Conservation (phyloP, 352 stramenopile species). For the Proteromonas lacertae region DNA sequence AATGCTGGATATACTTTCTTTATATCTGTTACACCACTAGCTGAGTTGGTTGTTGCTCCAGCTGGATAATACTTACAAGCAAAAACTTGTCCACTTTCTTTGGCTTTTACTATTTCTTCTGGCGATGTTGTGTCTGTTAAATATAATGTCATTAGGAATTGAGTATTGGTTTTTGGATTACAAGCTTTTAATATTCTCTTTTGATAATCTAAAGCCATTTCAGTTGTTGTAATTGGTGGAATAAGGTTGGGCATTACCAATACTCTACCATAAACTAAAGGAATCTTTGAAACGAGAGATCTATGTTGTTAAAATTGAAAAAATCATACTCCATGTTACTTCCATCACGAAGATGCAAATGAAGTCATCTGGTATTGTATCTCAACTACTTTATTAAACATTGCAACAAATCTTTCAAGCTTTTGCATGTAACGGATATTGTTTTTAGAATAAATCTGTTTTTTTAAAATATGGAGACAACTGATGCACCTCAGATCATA, state of each 20-base stretch:
- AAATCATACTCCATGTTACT: too few species aligned
- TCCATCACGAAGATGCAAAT: too few species aligned
- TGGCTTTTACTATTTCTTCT: slow-evolving; percentile 64
- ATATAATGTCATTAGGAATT: slow-evolving; percentile 74
- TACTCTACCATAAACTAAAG: too few species aligned
- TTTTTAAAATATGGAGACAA: slow-evolving; percentile 67
- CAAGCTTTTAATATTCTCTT: slow-evolving; percentile 13
- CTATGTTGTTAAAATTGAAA: too few species aligned
- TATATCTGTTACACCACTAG: too few species aligned
- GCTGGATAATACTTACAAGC: slow-evolving; percentile 92
- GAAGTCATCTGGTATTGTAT: too few species aligned
- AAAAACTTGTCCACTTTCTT: slow-evolving; percentile 41
- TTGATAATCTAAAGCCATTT: slow-evolving; percentile 69
- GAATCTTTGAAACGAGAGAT: too few species aligned
- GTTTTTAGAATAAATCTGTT: too few species aligned
- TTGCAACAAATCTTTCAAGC: too few species aligned
- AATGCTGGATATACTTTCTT: too few species aligned
- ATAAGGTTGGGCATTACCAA: slow-evolving; percentile 97
- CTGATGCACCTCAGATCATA: slow-evolving; percentile 73
- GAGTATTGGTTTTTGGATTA: slow-evolving; percentile 4
- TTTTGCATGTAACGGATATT: too few species aligned
- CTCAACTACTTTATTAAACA: too few species aligned
- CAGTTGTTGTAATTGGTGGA: slow-evolving; percentile 69
- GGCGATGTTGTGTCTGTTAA: slow-evolving; percentile 81
- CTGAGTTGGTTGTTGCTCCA: slow-evolving; percentile 82